Base-by-base conservation (phyloP, 2,329 filamentous ascomycete genomes). In the Chalaropsis thielavioides region DNA sequence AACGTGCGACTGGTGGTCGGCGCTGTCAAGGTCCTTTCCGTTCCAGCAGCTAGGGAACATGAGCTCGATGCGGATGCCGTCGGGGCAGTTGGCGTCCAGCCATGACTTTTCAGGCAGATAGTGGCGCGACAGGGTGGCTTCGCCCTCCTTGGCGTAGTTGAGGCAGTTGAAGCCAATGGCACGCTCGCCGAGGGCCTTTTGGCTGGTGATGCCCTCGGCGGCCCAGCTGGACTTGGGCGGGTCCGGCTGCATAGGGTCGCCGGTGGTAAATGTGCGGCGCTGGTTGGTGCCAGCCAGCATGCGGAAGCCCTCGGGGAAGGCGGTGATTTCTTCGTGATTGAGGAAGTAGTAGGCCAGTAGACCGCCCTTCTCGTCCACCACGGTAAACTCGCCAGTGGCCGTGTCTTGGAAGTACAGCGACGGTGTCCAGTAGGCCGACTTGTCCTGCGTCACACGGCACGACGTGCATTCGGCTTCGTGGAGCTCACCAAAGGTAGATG, bases 151-250 rank as follows among this genome's bases (percentile, higher is more conserved):
- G 40, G 70, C 71, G 73, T 96, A 96, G 82, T 97, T 86, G 67
- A 99, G 77, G 76, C 94, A 97, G 80, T 97, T 97, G 82, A 96
- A 96, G 2, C 94, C 92, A 35, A 96, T 71, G 10, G 92, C 90
- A 68, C 92, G 90, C 78, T 95, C 88, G 62, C 77, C 77, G 44
- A 96, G 81, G 63, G 85, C 82, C 17, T 75, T 74, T 77, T 95
- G 91, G 59, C 72, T 75, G 11, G 86, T 87, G 71, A 83, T 81
- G 67, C 86, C 82, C 4, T 84, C 76, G 1, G 75, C 72, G 27
- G 75, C 75, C 92, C 92, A 96, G 27, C 75, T 68, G 13, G 89
- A 90, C 75, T 90, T 89, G 67, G 76, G 76, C 2, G 83, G 79
- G 69, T 86, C 83, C 27, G 83, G 81, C 46, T 83, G 78, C 69